phyloP scores from a whole-genome alignment of 169 alveolate genomes.

The Eimeria nieschulzi region DNA sequence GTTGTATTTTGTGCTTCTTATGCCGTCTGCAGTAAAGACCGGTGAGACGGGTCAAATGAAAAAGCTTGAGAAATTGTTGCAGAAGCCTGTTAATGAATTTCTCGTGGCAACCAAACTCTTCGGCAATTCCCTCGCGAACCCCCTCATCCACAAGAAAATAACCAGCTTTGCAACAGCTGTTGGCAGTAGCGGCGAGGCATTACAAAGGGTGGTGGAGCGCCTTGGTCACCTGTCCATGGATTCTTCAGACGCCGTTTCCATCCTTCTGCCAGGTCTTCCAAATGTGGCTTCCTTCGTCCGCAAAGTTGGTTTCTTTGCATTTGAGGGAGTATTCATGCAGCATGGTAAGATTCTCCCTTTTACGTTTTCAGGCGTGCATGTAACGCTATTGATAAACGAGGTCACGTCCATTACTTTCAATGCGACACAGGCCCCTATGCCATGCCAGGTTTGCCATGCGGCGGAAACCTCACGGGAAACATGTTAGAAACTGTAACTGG shows the following conservation, averaged over 20 bases:
- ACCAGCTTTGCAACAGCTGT: conserved; percentile 6
- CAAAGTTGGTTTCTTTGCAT: conserved; percentile 22
- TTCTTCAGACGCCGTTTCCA: conserved; percentile 10
- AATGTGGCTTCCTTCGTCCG: conserved; percentile 31
- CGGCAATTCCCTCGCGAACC: conserved; percentile 53
- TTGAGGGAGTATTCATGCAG: conserved; percentile 51
- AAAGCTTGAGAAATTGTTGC: neutral
- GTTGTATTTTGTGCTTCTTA: neutral
- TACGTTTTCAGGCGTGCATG: neutral
- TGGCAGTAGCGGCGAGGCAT: neutral
- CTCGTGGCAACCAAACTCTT: conserved; percentile 26
- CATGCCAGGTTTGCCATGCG: conserved; percentile 65
- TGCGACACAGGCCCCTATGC: conserved; percentile 38
- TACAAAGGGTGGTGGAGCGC: conserved; percentile 7
- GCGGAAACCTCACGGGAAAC: conserved; percentile 55
- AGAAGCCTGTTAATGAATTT: neutral
- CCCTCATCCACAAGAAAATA: neutral
- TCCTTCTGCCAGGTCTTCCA: conserved; percentile 48
- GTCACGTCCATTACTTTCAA: neutral
- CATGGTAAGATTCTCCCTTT: neutral
- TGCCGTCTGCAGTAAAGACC: conserved; percentile 7
- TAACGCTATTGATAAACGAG: neutral
- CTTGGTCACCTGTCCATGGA: conserved; percentile 12
- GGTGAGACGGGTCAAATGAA: conserved; percentile 12
- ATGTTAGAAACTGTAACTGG: conserved; percentile 53